Evolutionary conservation across 768 basidiomycete genomes (phyloP), one percentile per base, ranked within the genome.

Genomic region (Rhodocollybia butyracea): DNA sequence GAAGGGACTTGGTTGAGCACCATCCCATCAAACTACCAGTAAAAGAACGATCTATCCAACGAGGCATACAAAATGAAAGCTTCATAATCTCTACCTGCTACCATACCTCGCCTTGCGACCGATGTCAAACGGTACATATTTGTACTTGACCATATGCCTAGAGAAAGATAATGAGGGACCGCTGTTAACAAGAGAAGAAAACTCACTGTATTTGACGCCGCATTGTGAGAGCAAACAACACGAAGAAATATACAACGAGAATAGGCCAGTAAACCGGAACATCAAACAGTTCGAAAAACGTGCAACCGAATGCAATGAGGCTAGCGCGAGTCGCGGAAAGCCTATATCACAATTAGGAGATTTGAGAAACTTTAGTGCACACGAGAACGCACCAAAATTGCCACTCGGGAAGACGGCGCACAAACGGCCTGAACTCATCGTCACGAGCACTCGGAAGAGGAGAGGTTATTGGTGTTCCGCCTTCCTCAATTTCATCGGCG

Each of bases 191-290:
- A 3, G 22, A 4, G 24, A n/a, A 27, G 21, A 15, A 29, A 47
- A 81, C 94, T 64, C 68, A 96, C 94, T 93, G 91, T 61, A 98
- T 94, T 72, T 98, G 94, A 59, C 94, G 77, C 59, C 94, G 83
- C 93, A 99, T 96, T 3, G 96, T 98, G 62, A 98, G 76, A 21
- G 91, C 83, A 67, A 98, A 98, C 53, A 98, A 81, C 40, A 94
- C 88, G 70, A 90, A 90, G 79, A 98, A 99, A 76, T 99, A 99
- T 56, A 98, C 77, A 63, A 98, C 86, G 53, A 99, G 84, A 70
- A 99, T 98, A 7, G 97, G 97, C 95, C 97, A 98, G 75, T 97
- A 98, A 22, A 98, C 97, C 6, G 97, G 96, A 21, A 99, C 89
- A 68, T 98, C 95, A 62, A 97, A 96, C 32, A 88, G 74, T 43